Evolutionary conservation across 73 alveolate species (phyloP).

Genomic region (Paramecium sonneborni): DNA sequence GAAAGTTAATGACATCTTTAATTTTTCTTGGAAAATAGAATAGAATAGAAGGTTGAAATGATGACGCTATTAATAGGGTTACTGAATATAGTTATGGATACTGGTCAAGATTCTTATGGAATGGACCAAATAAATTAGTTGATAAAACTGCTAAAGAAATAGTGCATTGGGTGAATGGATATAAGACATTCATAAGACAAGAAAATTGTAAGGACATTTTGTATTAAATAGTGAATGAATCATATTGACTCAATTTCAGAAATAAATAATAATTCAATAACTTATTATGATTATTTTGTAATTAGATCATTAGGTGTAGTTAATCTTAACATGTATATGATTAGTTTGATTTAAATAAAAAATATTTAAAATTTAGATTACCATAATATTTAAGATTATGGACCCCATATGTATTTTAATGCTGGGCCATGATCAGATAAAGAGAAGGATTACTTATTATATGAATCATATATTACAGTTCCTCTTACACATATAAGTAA

Average conservation of each 20-base stretch:
- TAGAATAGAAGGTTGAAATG: neutral
- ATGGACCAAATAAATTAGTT: constrained; percentile 25
- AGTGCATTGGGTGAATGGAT: neutral
- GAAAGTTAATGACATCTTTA: neutral
- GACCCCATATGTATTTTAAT: neutral
- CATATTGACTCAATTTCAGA: neutral
- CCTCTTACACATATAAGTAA: neutral
- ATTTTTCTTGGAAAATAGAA: neutral
- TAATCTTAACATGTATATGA: too few relatives aligned
- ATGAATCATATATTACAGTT: constrained; percentile 16
- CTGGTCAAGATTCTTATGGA: constrained; percentile 54
- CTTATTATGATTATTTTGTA: neutral
- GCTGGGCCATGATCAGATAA: constrained; percentile 41
- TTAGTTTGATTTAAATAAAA: too few relatives aligned
- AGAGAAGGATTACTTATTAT: neutral
- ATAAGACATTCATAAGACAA: neutral
- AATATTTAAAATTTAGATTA: too few relatives aligned
- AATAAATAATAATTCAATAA: neutral
- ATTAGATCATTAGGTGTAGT: constrained; percentile 34
- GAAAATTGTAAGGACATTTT: neutral
- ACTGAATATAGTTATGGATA: constrained; percentile 53
- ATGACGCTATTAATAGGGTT: constrained; percentile 16
- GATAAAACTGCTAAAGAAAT: constrained; percentile 18
- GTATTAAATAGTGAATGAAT: neutral
- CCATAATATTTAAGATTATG: constrained; percentile 36